Evolutionary conservation across 2,329 filamentous ascomycete genomes (phyloP).

Genomic region (Dactylellina sp.): DNA sequence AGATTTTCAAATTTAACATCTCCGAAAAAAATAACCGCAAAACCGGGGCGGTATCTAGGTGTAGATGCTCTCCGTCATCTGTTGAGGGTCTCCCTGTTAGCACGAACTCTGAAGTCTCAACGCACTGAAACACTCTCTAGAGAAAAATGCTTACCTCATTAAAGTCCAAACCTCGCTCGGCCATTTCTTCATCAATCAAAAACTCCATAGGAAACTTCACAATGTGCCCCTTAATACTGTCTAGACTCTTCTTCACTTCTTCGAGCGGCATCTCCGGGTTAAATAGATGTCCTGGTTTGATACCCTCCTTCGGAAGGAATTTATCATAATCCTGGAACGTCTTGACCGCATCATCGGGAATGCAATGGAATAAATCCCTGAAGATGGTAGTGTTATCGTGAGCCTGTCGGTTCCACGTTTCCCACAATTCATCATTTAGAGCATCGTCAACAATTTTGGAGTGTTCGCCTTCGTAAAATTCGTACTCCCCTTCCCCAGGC

Average conservation of each 20-base stretch:
- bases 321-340: constrained; percentile 89
- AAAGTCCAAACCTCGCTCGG: constrained; percentile 70
- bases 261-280: constrained; percentile 74
- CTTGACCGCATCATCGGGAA: constrained; percentile 90
- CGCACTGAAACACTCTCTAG: not conserved
- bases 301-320: constrained; percentile 76
- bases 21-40: not conserved
- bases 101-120: not conserved
- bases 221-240: constrained; percentile 84
- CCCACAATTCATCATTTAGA: constrained; percentile 71
- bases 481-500: constrained; percentile 72
- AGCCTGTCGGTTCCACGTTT: constrained; percentile 76
- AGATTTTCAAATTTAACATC: constrained; percentile 1
- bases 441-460: constrained; percentile 78
- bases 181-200: constrained; percentile 85
- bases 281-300: constrained; percentile 87
- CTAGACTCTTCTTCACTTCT: constrained; percentile 79
- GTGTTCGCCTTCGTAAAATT: constrained; percentile 75
- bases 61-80: constrained; percentile 56
- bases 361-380: constrained; percentile 83
- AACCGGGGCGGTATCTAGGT: constrained; percentile 9
- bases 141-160: constrained; percentile 46
- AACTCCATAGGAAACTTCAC: constrained; percentile 97
- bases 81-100: constrained; percentile 22
- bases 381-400: constrained; percentile 79